Conservation (phyloP, 2,329 filamentous ascomycete species). For the Colletotrichum neosansevieriae region DNA sequence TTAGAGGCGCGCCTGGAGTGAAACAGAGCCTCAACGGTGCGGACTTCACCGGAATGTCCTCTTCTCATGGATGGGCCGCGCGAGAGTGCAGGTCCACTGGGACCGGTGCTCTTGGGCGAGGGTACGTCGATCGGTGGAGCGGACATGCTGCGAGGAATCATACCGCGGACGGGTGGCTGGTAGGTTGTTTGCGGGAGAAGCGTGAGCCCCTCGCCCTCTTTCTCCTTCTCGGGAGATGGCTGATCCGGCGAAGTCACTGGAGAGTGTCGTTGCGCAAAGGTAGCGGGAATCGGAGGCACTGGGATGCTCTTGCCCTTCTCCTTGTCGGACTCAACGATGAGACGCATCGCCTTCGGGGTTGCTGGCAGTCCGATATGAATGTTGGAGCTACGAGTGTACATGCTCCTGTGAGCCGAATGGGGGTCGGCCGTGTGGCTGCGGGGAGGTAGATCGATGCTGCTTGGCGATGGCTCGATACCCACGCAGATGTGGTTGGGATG, state of each 20-base stretch:
- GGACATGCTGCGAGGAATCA: slow-evolving; percentile 72
- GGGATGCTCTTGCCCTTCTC: slow-evolving; percentile 46
- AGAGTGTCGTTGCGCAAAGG: slow-evolving; percentile 58
- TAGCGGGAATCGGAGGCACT: slow-evolving; percentile 64
- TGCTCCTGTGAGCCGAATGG: slow-evolving; percentile 54
- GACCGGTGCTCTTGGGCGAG: slow-evolving; percentile 49
- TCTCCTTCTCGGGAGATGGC: slow-evolving; percentile 50
- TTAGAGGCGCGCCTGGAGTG: slow-evolving; percentile 27
- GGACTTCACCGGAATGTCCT: slow-evolving; percentile 52
- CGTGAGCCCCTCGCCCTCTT: slow-evolving; percentile 54
- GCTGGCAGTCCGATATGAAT: slow-evolving; percentile 84
- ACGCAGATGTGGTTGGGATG: slow-evolving; percentile 71
- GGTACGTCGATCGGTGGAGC: slow-evolving; percentile 57
- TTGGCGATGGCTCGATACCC: slow-evolving; percentile 45
- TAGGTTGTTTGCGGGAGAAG: slow-evolving; percentile 57
- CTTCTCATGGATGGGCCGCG: slow-evolving; percentile 50
- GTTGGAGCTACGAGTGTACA: slow-evolving; percentile 58
- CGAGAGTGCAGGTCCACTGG: slow-evolving; percentile 44
- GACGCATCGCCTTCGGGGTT: slow-evolving; percentile 90
- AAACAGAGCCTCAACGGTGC: slow-evolving; percentile 61
- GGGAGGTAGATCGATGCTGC: slow-evolving; percentile 59
- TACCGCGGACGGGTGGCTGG: slow-evolving; percentile 63
- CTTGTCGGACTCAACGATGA: slow-evolving; percentile 74
- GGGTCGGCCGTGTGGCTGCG: slow-evolving; percentile 77
- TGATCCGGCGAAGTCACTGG: slow-evolving; percentile 53